A percentile compares a stretch with the other conserved stretches of the same genome.
phyloP scores from a whole-genome alignment of 225 moss, liverwort and hornwort genomes.

The Sphagnum contortum region DNA sequence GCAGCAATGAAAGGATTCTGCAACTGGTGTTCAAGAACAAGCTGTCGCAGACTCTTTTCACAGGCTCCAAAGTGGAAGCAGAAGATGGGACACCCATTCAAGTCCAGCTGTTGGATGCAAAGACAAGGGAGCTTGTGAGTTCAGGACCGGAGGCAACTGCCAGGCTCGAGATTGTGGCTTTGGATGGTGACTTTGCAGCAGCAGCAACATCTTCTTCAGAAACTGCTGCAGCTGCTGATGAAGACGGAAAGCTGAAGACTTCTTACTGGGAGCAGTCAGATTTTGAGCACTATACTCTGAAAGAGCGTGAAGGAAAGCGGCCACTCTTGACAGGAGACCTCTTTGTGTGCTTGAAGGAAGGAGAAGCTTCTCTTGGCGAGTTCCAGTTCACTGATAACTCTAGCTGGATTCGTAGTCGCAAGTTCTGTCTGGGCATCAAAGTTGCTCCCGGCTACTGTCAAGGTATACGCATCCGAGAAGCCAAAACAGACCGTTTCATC shows the following conservation, averaged over 20 bases:
- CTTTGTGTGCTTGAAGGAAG: conserved; percentile 29
- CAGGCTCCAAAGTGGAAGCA: conserved; percentile 41
- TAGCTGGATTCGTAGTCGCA: conserved; percentile 44
- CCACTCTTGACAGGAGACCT: conserved; percentile 37
- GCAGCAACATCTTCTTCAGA: too few species aligned
- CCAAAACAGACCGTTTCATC: conserved; percentile 38
- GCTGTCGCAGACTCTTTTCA: conserved; percentile 35
- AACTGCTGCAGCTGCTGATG: conserved; percentile 27
- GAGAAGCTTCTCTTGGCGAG: conserved; percentile 30
- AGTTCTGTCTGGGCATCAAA: conserved; percentile 38
- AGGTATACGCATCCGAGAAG: conserved; percentile 40
- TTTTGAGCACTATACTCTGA: conserved; percentile 25
- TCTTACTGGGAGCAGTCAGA: conserved; percentile 27
- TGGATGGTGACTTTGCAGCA: conserved; percentile 29
- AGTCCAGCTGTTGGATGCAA: conserved; percentile 26
- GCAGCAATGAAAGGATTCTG: conserved; percentile 1
- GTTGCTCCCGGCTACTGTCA: conserved; percentile 30
- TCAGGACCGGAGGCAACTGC: conserved; percentile 29
- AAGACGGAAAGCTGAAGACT: conserved; percentile 8
- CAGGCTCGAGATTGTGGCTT: conserved; percentile 36
- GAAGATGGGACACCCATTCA: conserved; percentile 34
- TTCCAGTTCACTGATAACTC: conserved; percentile 43
- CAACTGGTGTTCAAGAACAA: conserved; percentile 40
- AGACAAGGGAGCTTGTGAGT: conserved; percentile 25
- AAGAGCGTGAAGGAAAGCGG: conserved; percentile 37